A percentile compares a stretch with the other conserved stretches of the same genome.
phyloP scores from a whole-genome alignment of 2,329 filamentous ascomycete species.

The Eutypa lata region DNA sequence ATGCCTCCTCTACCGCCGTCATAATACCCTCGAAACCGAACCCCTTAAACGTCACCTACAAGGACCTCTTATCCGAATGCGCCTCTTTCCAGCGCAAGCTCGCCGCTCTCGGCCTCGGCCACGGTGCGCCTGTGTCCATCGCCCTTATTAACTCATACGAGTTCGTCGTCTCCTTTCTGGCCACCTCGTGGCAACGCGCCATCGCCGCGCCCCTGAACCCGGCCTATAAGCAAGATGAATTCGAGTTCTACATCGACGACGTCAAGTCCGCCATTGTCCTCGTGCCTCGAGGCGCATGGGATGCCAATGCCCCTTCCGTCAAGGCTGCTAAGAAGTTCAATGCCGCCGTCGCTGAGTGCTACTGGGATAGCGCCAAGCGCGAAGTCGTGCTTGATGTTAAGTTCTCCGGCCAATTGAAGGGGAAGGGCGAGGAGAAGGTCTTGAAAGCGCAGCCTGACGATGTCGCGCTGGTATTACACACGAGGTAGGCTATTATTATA shows the following conservation, averaged over 20 bases:
- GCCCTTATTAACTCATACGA: constrained; percentile 82
- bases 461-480: constrained; percentile 78
- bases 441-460: constrained; percentile 66
- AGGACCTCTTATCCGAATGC: constrained; percentile 63
- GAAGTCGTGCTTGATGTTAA: constrained; percentile 78
- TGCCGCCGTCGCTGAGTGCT: constrained; percentile 83
- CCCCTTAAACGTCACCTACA: constrained; percentile 67
- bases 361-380: constrained; percentile 62
- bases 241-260: constrained; percentile 90
- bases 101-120: constrained; percentile 68
- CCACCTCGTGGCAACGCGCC: constrained; percentile 78
- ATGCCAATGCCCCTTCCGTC: constrained; percentile 66
- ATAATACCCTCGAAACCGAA: constrained; percentile 67
- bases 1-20: constrained; percentile 53
- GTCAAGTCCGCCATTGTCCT: constrained; percentile 75
- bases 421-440: constrained; percentile 35
- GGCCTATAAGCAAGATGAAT: constrained; percentile 84
- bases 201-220: constrained; percentile 86
- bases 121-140: constrained; percentile 73
- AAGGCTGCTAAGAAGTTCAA: constrained; percentile 75
- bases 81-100: constrained; percentile 73
- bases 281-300: constrained; percentile 69
- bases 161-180: constrained; percentile 83
- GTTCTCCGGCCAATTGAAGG: constrained; percentile 64
- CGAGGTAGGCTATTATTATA: constrained; percentile 46